phyloP scores from a whole-genome alignment of 2,329 filamentous ascomycete species.

The Conoideocrella luteorostrata region DNA sequence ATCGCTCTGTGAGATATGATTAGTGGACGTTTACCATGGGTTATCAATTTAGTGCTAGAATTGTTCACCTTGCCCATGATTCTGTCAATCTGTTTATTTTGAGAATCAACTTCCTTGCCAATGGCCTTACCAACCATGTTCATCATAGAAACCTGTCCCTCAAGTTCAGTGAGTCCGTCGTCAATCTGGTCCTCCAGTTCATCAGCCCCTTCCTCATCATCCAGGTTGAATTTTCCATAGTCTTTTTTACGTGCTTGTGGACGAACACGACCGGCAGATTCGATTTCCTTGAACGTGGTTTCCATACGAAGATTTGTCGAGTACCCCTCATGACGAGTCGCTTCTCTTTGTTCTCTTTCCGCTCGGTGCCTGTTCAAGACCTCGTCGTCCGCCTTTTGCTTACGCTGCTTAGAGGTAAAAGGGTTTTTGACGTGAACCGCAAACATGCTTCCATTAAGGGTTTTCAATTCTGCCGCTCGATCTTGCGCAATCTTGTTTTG shows the following conservation, averaged over 20 bases:
- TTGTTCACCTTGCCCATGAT: slow-evolving; percentile 66
- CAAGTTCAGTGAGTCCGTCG: slow-evolving; percentile 55
- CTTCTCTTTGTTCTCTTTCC: slow-evolving; percentile 60
- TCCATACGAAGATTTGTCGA: slow-evolving; percentile 49
- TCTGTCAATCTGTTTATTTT: slow-evolving; percentile 69
- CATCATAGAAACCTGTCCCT: slow-evolving; percentile 61
- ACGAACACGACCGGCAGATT: slow-evolving; percentile 19
- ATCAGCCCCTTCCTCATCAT: slow-evolving; percentile 49
- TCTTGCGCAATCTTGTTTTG: slow-evolving; percentile 73
- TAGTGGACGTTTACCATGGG: no score
- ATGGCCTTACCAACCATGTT: slow-evolving; percentile 70
- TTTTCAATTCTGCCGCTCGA: slow-evolving; percentile 76
- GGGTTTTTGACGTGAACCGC: slow-evolving; percentile 72
- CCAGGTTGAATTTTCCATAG: slow-evolving; percentile 65
- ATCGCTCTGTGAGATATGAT: slow-evolving; percentile 57
- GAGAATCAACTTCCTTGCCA: slow-evolving; percentile 65
- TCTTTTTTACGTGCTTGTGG: slow-evolving; percentile 32
- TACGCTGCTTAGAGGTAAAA: slow-evolving; percentile 64
- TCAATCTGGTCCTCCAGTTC: slow-evolving; percentile 52
- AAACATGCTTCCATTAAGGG: slow-evolving; percentile 85
- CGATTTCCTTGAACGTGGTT: slow-evolving; percentile 37
- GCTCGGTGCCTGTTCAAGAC: slow-evolving; percentile 62
- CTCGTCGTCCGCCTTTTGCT: slow-evolving; percentile 57
- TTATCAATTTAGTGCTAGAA: no score
- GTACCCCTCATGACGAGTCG: slow-evolving; percentile 49